Percentiles rank a stretch among this genome's conserved stretches.
phyloP scores from a whole-genome alignment of 345 rosid genomes.

The Cardamine chenopodiifolia region DNA sequence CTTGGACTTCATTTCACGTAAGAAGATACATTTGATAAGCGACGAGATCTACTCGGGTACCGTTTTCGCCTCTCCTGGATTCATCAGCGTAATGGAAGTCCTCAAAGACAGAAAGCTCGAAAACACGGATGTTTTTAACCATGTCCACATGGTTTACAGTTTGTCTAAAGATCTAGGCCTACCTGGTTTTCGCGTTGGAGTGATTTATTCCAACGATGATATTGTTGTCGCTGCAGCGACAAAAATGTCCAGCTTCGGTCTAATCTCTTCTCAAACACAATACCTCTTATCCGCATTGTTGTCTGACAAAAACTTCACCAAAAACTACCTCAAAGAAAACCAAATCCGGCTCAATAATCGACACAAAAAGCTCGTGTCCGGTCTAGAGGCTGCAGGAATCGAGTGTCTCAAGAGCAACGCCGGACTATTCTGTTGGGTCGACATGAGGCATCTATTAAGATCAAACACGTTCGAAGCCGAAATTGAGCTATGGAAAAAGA shows the following conservation, averaged over 20 bases:
- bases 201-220: constrained; percentile 74
- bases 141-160: constrained; percentile 73
- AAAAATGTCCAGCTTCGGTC: constrained; percentile 88
- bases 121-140: constrained; percentile 49
- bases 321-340: constrained; percentile 58
- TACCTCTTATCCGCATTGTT: constrained; percentile 64
- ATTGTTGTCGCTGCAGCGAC: constrained; percentile 71
- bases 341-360: constrained; percentile 55
- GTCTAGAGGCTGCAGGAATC: constrained; percentile 61
- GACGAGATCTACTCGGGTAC: constrained; percentile 83
- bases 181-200: constrained; percentile 90
- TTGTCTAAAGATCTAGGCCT: constrained; percentile 86
- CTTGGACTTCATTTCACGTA: constrained; percentile 56
- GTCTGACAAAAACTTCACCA: constrained; percentile 69
- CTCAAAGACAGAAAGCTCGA: constrained; percentile 53
- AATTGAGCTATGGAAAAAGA: constrained; percentile 75
- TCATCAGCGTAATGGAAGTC: constrained; percentile 66
- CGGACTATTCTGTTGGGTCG: constrained; percentile 80
- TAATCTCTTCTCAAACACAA: constrained; percentile 80
- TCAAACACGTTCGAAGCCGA: constrained; percentile 75
- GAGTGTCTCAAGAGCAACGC: constrained; percentile 70
- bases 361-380: constrained; percentile 55
- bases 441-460: constrained; percentile 65
- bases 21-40: constrained; percentile 68
- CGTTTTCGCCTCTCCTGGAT: constrained; percentile 61